These are phyloP conservation scores for Cucurbita pepo DNA, from an alignment of 306 rosid genomes.

Conservation along the genomic window DNA sequence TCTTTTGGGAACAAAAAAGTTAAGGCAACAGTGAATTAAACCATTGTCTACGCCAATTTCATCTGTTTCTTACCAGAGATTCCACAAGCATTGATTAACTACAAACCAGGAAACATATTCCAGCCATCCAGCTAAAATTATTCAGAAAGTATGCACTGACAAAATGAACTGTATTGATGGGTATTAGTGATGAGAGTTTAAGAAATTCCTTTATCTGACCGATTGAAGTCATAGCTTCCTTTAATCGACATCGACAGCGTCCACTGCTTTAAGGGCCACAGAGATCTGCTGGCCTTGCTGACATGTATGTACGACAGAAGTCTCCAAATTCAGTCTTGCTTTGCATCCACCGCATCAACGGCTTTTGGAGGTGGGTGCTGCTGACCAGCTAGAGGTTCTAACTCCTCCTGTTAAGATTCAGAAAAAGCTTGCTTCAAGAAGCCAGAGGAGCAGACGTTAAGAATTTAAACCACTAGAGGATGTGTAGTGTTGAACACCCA, in stretches of 20 bases:
- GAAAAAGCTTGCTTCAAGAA: background rate
- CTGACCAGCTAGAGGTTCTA: constrained; percentile 19
- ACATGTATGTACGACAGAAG: background rate
- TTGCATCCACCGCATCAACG: constrained; percentile 19
- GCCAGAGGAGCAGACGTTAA: background rate
- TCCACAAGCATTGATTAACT: background rate
- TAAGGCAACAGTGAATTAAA: background rate
- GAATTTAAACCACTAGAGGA: background rate
- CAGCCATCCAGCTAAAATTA: background rate
- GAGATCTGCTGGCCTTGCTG: background rate
- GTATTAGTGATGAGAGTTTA: background rate
- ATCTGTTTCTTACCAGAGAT: background rate
- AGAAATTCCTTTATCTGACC: background rate
- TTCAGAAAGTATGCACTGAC: background rate
- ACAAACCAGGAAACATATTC: background rate
- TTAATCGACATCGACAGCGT: background rate
- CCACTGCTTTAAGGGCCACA: background rate
- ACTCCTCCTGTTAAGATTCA: constrained; percentile 23
- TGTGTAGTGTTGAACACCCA: background rate
- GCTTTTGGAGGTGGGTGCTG: constrained; percentile 17
- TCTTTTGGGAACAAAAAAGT: background rate
- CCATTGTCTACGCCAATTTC: background rate
- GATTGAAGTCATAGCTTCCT: background rate
- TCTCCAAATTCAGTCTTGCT: constrained; percentile 35
- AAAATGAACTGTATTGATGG: background rate